Base-by-base conservation (phyloP, 2,329 filamentous ascomycete species). In the Fusarium buxicola region DNA sequence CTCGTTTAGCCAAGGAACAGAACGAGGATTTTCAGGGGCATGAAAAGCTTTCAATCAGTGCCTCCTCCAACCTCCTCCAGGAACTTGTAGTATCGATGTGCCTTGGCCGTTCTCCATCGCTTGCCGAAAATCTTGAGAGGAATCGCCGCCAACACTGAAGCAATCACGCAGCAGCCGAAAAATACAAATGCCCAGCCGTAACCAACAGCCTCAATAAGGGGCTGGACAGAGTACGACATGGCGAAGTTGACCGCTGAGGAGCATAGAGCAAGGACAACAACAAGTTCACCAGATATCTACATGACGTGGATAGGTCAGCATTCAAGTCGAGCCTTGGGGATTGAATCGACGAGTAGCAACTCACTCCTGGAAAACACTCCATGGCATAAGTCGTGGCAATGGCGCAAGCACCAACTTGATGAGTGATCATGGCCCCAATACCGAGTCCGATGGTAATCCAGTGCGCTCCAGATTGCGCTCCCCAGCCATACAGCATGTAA, bases 401-500 rank as follows among this genome's bases (percentile, higher is more conserved):
- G 15, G 36, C 24, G 30, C 47, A 50, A 11, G 47, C 47, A 15
- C 47, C 47, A 25, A 50, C 47, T 15, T 50, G 47, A 24, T 50
- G 47, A 15, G 36, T 40, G 21, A 52, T 52, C 48, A 52, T 52
- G 5, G n/a, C 36, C 3, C 48, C 27, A n/a, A 52, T 44, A 13
- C 48, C 48, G n/a, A 52, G 36, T 6, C 24, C 48, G 25, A 44
- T 35, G 2, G 39, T 36, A 13, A 44, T 44, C 48, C 48, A 52
- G 18, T 52, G 48, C 27, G 48, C 48, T 24, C 31, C 38, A 11
- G 38, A 36, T 13, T 44, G 38, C 8, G 48, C 48, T 25, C 48
- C 48, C 48, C 48, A 52, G 8, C 48, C 48, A 21, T 52, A 52
- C n/a, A 52, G 48, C 31, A 52, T 41, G 15, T 51, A 51, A 11